phyloP scores from a whole-genome alignment of 495 filamentous ascomycete genomes.

The Hypoxylon subgilvum region DNA sequence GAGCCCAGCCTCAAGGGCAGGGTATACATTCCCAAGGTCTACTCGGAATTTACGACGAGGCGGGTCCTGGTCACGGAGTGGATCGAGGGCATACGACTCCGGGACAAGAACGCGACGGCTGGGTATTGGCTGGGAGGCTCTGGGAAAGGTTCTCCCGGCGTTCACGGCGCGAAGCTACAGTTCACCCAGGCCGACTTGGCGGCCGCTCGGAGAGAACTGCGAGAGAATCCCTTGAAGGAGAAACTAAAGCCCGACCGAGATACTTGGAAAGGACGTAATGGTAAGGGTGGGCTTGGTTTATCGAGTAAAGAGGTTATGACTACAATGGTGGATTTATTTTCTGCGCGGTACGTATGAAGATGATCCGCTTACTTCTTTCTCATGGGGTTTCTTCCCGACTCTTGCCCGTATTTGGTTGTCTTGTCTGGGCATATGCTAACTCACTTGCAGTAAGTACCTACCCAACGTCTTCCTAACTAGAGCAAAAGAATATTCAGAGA shows the following conservation, averaged over 20 bases:
- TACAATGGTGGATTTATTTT: slow-evolving; percentile 93
- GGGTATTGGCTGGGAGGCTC: slow-evolving; percentile 77
- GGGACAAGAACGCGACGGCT: slow-evolving; percentile 82
- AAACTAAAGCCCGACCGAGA: slow-evolving; percentile 77
- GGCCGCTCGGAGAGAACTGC: slow-evolving; percentile 48
- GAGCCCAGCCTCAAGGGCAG: slow-evolving; percentile 77
- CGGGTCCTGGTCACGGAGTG: slow-evolving; percentile 95
- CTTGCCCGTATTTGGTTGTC: too few species aligned
- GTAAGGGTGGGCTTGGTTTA: slow-evolving; percentile 80
- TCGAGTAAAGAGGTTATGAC: slow-evolving; percentile 86
- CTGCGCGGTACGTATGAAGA: slow-evolving; percentile 55
- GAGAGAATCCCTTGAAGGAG: slow-evolving; percentile 52
- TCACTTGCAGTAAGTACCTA: slow-evolving; percentile 14
- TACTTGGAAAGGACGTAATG: slow-evolving; percentile 74
- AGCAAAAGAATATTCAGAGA: too few species aligned
- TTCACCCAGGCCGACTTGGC: slow-evolving; percentile 49
- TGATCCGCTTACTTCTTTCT: background rate
- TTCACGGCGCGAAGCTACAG: slow-evolving; percentile 69
- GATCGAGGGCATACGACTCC: slow-evolving; percentile 91
- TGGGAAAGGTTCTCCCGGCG: slow-evolving; percentile 76
- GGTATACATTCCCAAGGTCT: slow-evolving; percentile 87
- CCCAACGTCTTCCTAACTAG: too few species aligned
- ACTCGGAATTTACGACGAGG: slow-evolving; percentile 78
- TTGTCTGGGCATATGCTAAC: slow-evolving; percentile 12
- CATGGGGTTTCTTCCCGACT: background rate